Percentiles rank a stretch among this genome's conserved stretches.
Conservation (phyloP, 306 rosid genomes). For the Begonia loranthoides region DNA sequence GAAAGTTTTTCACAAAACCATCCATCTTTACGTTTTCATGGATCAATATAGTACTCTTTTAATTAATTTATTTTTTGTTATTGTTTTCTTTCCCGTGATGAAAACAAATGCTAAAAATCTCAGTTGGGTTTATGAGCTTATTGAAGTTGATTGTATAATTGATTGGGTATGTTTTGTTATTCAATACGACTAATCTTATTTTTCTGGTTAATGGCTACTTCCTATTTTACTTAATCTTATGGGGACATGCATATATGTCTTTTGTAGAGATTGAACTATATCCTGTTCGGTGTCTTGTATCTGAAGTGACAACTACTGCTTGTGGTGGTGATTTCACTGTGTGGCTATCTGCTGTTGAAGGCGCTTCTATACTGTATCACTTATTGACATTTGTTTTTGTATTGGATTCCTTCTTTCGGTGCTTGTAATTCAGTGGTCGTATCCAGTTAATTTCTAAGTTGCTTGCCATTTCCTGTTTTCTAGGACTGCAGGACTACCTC, state of each 20-base stretch:
- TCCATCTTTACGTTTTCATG: no score
- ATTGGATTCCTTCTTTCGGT: not conserved
- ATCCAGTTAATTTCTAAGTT: not conserved
- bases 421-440: not conserved
- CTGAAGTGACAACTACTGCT: constrained; percentile 55
- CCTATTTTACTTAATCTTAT: not conserved
- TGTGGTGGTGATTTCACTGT: constrained; percentile 90
- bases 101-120: no score
- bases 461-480: constrained; percentile 5
- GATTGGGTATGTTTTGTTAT: no score
- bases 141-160: no score
- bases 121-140: no score
- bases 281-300: constrained; percentile 81
- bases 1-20: no score
- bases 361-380: constrained; percentile 89
- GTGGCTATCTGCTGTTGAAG: constrained; percentile 85
- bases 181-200: no score
- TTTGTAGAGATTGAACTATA: constrained; percentile 61
- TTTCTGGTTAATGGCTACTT: not conserved
- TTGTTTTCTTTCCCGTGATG: no score
- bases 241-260: constrained; percentile 1
- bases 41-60: no score
- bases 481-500: constrained; percentile 96
- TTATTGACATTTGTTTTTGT: constrained; percentile 23
- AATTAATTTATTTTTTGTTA: no score